These are phyloP conservation scores for Phytophthora ramorum DNA, from an alignment of 352 stramenopile genomes.

Conservation along the genomic window DNA sequence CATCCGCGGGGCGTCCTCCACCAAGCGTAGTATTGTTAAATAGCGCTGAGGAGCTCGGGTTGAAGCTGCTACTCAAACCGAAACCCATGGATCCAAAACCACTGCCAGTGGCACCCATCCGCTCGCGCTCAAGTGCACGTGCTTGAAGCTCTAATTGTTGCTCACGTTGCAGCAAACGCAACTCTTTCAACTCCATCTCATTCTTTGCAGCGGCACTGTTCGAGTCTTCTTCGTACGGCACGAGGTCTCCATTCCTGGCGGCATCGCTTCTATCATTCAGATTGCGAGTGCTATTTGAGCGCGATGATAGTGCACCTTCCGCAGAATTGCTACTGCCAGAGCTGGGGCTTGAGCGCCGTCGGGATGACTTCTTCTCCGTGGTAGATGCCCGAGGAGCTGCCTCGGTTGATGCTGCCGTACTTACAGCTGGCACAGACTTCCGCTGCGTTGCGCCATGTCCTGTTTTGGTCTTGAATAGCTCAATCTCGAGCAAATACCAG, in stretches of 20 bases:
- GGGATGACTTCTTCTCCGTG: constrained; percentile 35
- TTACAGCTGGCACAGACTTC: constrained; percentile 37
- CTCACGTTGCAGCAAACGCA: constrained; percentile 58
- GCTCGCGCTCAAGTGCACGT: constrained; percentile 49
- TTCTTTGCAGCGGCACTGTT: constrained; percentile 37
- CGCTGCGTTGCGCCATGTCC: constrained; percentile 36
- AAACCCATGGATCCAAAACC: constrained; percentile 36
- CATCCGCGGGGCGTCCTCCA: constrained; percentile 51
- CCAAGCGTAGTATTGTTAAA: constrained; percentile 39
- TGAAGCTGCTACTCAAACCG: constrained; percentile 22
- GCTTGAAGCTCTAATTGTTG: constrained; percentile 61
- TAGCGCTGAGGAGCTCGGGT: constrained; percentile 30
- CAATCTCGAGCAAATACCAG: constrained; percentile 85
- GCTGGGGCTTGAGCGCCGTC: constrained; percentile 42
- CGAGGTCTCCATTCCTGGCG: constrained; percentile 48
- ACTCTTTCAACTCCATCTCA: constrained; percentile 67
- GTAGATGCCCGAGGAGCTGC: constrained; percentile 19
- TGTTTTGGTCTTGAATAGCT: constrained; percentile 77
- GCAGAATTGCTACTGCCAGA: constrained; percentile 15
- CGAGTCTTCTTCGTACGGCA: constrained; percentile 55
- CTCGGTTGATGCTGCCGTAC: constrained; percentile 21
- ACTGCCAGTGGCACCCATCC: constrained; percentile 30
- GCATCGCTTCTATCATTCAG: constrained; percentile 17
- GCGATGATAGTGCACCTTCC: constrained; percentile 14
- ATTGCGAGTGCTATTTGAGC: constrained; percentile 28